A percentile compares a stretch with the other conserved stretches of the same genome.
These are phyloP conservation scores for Diaporthe sp. DNA, from an alignment of 2,329 filamentous ascomycete genomes.

Conservation along the genomic window DNA sequence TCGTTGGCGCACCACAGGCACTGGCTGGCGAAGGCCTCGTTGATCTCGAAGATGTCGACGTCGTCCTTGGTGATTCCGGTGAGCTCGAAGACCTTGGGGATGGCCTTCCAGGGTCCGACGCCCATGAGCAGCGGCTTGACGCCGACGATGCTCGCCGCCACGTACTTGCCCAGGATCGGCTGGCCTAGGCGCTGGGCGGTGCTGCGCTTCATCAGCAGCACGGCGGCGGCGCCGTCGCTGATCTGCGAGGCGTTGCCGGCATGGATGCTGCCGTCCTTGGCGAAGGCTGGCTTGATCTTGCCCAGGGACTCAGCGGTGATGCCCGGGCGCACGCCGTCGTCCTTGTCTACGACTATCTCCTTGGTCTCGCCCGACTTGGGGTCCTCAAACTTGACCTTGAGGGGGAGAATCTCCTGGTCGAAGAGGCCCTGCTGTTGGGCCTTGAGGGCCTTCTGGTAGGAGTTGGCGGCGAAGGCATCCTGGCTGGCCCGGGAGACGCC, in stretches of 20 bases:
- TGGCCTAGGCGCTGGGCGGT: constrained; percentile 91
- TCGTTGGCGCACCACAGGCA: constrained; percentile 94
- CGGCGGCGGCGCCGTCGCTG: constrained; percentile 94
- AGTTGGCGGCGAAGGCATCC: constrained; percentile 93
- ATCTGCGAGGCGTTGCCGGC: constrained; percentile 97
- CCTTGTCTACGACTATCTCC: constrained; percentile 84
- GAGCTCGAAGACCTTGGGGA: constrained; percentile 90
- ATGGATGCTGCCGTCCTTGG: constrained; percentile 93
- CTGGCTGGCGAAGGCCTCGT: constrained; percentile 97
- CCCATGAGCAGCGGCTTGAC: constrained; percentile 97
- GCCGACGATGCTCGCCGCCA: constrained; percentile 86
- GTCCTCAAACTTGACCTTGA: constrained; percentile 90
- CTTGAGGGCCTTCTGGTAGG: constrained; percentile 89
- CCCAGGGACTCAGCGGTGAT: constrained; percentile 89
- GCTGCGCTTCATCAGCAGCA: constrained; percentile 94
- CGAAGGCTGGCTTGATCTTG: constrained; percentile 93
- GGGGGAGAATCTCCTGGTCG: constrained; percentile 88
- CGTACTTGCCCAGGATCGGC: constrained; percentile 92
- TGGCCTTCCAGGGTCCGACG: constrained; percentile 94
- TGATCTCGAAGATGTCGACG: constrained; percentile 98
- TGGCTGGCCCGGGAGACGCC: constrained; percentile 79
- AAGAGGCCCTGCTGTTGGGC: constrained; percentile 93
- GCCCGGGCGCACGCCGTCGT: constrained; percentile 88
- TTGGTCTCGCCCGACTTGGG: constrained; percentile 90
- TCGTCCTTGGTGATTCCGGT: constrained; percentile 89